Conservation (phyloP, 257 asterid genomes). For the Gentiana straminea region DNA sequence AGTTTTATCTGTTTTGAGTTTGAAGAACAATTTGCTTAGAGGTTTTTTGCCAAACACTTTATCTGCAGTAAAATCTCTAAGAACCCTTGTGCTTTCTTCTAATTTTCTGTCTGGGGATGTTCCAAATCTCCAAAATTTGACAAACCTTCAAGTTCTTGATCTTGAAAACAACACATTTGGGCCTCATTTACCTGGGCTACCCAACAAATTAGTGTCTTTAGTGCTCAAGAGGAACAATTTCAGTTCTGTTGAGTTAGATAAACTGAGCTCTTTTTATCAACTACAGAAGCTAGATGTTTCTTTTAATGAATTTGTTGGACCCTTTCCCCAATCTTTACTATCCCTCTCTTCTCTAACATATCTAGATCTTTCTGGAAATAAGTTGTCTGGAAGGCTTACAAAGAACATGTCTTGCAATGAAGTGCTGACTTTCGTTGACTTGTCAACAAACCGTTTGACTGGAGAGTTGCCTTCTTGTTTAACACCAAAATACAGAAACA, state of each 20-base stretch:
- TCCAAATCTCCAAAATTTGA: conserved; percentile 30
- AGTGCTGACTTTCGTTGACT: conserved; percentile 35
- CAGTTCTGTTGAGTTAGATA: conserved; percentile 33
- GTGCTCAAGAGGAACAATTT: conserved; percentile 56
- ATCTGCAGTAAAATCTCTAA: conserved; percentile 30
- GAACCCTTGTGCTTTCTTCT: conserved; percentile 42
- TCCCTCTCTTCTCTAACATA: conserved; percentile 51
- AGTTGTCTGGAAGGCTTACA: conserved; percentile 52
- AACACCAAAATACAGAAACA: conserved; percentile 3
- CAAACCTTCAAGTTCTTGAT: conserved; percentile 73
- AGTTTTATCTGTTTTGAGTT: conserved; percentile 49
- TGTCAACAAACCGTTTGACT: conserved; percentile 51
- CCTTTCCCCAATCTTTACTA: conserved; percentile 34
- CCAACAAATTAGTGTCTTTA: conserved; percentile 45
- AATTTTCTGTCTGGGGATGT: conserved; percentile 52
- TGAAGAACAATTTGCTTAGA: conserved; percentile 55
- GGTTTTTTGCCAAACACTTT: conserved; percentile 44
- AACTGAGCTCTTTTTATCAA: conserved; percentile 39
- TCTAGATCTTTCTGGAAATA: conserved; percentile 60
- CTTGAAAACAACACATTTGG: conserved; percentile 53
- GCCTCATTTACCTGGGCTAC: conserved; percentile 51
- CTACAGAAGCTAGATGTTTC: conserved; percentile 59
- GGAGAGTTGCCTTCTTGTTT: conserved; percentile 79
- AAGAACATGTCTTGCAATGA: conserved; percentile 49
- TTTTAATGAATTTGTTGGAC: conserved; percentile 42